phyloP scores from a whole-genome alignment of 2,329 filamentous ascomycete genomes.

The Cladophialophora immunda region DNA sequence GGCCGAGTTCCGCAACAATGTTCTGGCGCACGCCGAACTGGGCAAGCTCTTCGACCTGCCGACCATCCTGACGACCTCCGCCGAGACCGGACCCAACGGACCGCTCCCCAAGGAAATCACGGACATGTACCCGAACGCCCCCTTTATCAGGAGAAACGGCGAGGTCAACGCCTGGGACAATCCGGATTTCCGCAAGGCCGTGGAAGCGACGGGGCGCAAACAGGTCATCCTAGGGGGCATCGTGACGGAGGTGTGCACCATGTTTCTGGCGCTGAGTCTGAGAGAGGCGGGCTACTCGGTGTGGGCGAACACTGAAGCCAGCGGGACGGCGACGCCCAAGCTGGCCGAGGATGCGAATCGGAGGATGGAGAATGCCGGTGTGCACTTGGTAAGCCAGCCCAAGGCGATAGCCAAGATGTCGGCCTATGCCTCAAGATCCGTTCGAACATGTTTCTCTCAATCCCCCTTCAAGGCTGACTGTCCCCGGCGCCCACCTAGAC shows the following conservation, averaged over 20 bases:
- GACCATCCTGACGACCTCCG: constrained; percentile 74
- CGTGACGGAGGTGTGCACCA: constrained; percentile 74
- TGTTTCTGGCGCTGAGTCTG: constrained; percentile 77
- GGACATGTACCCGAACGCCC: constrained; percentile 71
- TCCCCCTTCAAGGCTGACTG: not conserved
- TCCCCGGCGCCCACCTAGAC: constrained; percentile 12
- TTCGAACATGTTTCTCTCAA: not conserved
- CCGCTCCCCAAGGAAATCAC: constrained; percentile 74
- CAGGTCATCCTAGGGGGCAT: constrained; percentile 78
- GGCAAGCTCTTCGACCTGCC: constrained; percentile 74
- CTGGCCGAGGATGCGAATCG: constrained; percentile 58
- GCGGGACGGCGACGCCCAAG: constrained; percentile 69
- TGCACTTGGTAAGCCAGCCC: constrained; percentile 60
- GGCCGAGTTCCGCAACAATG: constrained; percentile 70
- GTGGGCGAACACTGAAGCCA: constrained; percentile 76
- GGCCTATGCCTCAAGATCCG: not conserved
- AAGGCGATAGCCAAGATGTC: not conserved
- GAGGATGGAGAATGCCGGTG: constrained; percentile 31
- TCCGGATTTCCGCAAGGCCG: constrained; percentile 69
- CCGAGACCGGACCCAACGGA: constrained; percentile 75
- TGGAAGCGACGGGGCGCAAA: constrained; percentile 70
- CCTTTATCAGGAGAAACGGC: constrained; percentile 72
- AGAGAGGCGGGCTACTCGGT: constrained; percentile 76
- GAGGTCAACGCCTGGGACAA: constrained; percentile 84
- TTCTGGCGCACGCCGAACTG: constrained; percentile 72